phyloP scores from a whole-genome alignment of 2,329 filamentous ascomycete species.

The Cladosporium sp. region DNA sequence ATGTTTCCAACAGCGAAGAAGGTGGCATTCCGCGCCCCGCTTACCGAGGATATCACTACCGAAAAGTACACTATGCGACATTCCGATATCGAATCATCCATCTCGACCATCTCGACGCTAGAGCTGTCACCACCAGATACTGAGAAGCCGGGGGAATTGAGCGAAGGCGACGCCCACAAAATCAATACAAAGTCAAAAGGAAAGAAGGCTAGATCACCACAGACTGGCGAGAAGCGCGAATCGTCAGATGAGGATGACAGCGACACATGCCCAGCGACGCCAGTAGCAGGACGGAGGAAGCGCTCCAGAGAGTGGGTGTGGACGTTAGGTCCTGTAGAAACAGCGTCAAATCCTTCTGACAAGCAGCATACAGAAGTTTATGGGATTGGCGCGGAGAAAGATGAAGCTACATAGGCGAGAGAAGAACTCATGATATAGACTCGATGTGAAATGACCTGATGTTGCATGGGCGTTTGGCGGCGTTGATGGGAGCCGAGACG shows the following conservation, averaged over 20 bases:
- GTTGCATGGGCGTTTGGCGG: neutral
- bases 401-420: neutral
- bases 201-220: slow-evolving; percentile 20
- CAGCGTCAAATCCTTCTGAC: neutral
- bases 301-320: slow-evolving; percentile 58
- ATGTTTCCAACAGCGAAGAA: slow-evolving; percentile 58
- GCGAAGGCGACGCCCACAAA: slow-evolving; percentile 15
- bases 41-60: slow-evolving; percentile 61
- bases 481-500: neutral
- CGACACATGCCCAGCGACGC: slow-evolving; percentile 53
- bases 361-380: neutral
- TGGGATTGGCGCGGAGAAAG: slow-evolving; percentile 9
- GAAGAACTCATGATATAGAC: neutral
- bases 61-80: slow-evolving; percentile 57
- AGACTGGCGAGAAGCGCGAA: slow-evolving; percentile 44
- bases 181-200: neutral
- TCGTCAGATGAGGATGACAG: slow-evolving; percentile 51
- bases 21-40: slow-evolving; percentile 56
- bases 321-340: slow-evolving; percentile 50
- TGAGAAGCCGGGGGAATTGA: slow-evolving; percentile 5
- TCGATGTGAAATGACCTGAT: slow-evolving; percentile 10
- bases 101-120: slow-evolving; percentile 35
- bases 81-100: slow-evolving; percentile 52
- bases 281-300: slow-evolving; percentile 55
- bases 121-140: slow-evolving; percentile 26